Percentiles rank a stretch among this genome's conserved stretches.
Evolutionary conservation across 352 stramenopile species (phyloP).

Genomic region (Thalassiosira mediterranea): DNA sequence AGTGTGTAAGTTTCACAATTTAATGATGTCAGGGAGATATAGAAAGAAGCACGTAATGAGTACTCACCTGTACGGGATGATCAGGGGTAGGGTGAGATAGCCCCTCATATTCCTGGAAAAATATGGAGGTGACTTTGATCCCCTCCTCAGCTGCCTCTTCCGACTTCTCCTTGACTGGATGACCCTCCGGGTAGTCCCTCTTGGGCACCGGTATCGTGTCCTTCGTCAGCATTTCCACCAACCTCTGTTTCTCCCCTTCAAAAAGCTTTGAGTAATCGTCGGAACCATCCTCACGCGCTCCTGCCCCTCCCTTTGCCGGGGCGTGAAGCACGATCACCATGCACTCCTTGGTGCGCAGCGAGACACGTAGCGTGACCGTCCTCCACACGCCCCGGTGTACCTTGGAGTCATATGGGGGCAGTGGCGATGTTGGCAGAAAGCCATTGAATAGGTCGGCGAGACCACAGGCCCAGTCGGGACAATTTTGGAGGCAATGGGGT

Average conservation of each 20-base stretch:
- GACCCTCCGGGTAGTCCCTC: constrained; percentile 36
- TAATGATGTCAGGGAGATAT: neutral
- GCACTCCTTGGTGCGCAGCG: constrained; percentile 61
- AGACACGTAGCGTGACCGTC: constrained; percentile 67
- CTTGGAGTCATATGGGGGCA: constrained; percentile 71
- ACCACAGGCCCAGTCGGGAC: constrained; percentile 66
- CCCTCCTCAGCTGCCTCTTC: constrained; percentile 10
- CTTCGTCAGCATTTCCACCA: constrained; percentile 60
- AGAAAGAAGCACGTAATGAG: neutral
- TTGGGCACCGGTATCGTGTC: constrained; percentile 37
- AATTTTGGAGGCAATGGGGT: constrained; percentile 71
- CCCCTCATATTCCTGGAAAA: constrained; percentile 91
- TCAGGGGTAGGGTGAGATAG: constrained; percentile 89
- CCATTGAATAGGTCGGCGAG: constrained; percentile 72
- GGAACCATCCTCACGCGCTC: constrained; percentile 43
- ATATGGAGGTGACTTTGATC: constrained; percentile 88
- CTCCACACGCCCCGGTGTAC: constrained; percentile 70
- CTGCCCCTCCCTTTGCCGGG: constrained; percentile 55
- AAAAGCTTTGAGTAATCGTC: constrained; percentile 59
- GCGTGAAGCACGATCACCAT: constrained; percentile 79
- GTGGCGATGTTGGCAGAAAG: constrained; percentile 60
- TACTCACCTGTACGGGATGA: constrained; percentile 86
- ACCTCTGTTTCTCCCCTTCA: constrained; percentile 69
- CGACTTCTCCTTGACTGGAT: constrained; percentile 15
- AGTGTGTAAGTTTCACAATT: constrained; percentile 8